Evolutionary conservation across 1,139 yeast genomes (phyloP), one percentile per base, ranked within the genome.

Genomic region (Nakaseomyces delphensis): DNA sequence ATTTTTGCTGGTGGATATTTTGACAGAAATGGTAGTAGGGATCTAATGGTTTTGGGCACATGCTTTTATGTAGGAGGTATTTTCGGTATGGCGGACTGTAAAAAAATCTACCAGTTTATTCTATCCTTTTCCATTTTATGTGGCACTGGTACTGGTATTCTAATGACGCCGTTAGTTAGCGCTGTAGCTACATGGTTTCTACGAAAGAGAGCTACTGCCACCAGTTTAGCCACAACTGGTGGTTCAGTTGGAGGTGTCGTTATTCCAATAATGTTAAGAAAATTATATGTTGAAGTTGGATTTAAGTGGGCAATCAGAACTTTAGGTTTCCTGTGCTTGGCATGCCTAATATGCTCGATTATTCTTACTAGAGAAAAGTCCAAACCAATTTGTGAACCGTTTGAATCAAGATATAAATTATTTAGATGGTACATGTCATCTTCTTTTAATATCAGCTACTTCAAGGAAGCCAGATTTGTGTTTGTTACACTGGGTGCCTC

Each of bases 161-260:
- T 76, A 20, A 70, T 76, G 64, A 69, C 77, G 4, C 83, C 83
- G 0, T 62, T 75, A 43, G 67, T 77, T n/a, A 76, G 79, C 5
- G 74, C 71, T 25, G 65, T 77, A 2, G 71, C 78, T 11, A 82
- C 79, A 44, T 77, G 78, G 73, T 79, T 77, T 53, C 60, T 63
- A 44, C 63, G 62, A 38, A 70, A 69, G 46, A 64, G 82, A 43
- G 83, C 79, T 0, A 59, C 67, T 25, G 79, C 78, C 3, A 68
- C 74, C 16, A 79, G 81, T 0, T 48, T 76, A 0, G 78, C 82
- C 2, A 74, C 82, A 1, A 65, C 73, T 53, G 84, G 84, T 14
- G 84, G 83, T 0, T 73, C 79, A 14, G 63, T 77, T 8, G 85
- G 84, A 11, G 85, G 84, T 28, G 64, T 76, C 21, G 57, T 71